Evolutionary conservation across 805 yeast species (phyloP).

Genomic region (Lipomyces orientalis): DNA sequence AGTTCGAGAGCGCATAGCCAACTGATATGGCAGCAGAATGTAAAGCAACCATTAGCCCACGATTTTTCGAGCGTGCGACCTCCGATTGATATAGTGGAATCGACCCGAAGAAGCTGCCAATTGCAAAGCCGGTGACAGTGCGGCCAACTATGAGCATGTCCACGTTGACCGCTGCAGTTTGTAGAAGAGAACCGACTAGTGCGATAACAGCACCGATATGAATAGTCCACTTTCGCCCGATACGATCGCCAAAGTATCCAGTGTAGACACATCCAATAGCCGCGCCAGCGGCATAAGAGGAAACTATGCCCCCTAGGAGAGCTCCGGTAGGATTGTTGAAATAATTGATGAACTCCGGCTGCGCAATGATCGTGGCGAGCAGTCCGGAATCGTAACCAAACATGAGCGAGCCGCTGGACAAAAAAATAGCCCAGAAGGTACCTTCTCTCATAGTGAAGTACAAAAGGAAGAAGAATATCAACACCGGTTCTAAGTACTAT

Average conservation of each 20-base stretch:
- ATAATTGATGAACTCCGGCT: conserved; percentile 45
- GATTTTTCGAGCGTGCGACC: background rate
- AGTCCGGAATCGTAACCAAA: conserved; percentile 75
- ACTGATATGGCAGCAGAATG: conserved; percentile 65
- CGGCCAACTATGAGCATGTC: background rate
- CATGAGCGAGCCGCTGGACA: conserved; percentile 45
- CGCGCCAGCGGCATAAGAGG: conserved; percentile 34
- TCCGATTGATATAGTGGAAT: background rate
- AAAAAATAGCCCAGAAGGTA: conserved; percentile 38
- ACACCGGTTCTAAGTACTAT: too few relatives aligned
- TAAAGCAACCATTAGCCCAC: conserved; percentile 37
- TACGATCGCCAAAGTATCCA: conserved; percentile 1
- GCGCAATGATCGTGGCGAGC: conserved; percentile 71
- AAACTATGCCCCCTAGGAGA: conserved; percentile 54
- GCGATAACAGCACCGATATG: background rate
- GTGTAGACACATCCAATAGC: conserved; percentile 5
- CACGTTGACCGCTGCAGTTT: background rate
- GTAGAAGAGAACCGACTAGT: background rate
- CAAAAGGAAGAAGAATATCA: background rate
- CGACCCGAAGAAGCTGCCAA: conserved; percentile 1
- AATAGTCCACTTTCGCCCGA: conserved; percentile 1
- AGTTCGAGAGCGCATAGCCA: conserved; percentile 70
- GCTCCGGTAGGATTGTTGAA: conserved; percentile 52
- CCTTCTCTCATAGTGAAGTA: background rate
- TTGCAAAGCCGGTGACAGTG: background rate